These are phyloP conservation scores for Penicillium chermesinum DNA, from an alignment of 495 filamentous ascomycete genomes.

Conservation along the genomic window DNA sequence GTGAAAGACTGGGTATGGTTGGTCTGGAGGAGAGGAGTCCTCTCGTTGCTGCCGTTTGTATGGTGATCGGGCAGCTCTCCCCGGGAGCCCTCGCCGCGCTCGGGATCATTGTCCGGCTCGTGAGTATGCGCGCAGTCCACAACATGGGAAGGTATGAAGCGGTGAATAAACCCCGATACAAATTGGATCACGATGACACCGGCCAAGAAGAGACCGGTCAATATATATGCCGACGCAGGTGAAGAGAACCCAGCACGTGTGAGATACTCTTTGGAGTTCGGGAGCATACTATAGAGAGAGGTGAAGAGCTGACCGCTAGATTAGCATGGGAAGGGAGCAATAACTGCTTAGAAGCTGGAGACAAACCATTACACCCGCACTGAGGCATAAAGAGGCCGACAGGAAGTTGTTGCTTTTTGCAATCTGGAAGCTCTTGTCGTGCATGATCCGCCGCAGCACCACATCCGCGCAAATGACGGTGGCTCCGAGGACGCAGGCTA, in stretches of 20 bases:
- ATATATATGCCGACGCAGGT: constrained; percentile 59
- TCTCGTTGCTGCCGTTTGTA: constrained; percentile 30
- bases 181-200: constrained; percentile 83
- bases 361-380: constrained; percentile 95
- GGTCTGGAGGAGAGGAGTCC: constrained; percentile 39
- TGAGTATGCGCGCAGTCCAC: constrained; percentile 90
- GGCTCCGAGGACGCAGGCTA: constrained; percentile 78
- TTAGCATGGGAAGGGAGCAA: not conserved
- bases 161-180: constrained; percentile 74
- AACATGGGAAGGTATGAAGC: constrained; percentile 82
- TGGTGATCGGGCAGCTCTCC: constrained; percentile 15
- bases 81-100: constrained; percentile 21
- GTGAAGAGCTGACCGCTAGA: constrained; percentile 68
- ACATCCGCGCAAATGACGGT: constrained; percentile 83
- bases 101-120: constrained; percentile 30
- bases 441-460: constrained; percentile 63
- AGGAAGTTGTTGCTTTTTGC: constrained; percentile 84
- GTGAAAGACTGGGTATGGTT: constrained; percentile 13
- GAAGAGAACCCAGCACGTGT: constrained; percentile 59
- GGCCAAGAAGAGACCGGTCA: constrained; percentile 72
- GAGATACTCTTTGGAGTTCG: constrained; percentile 73
- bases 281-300: constrained; percentile 90
- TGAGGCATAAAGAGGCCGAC: constrained; percentile 81
- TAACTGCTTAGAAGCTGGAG: not conserved
- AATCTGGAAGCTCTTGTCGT: constrained; percentile 74